These are phyloP conservation scores for Nidula microcarpa DNA, from an alignment of 768 basidiomycete species.

Conservation along the genomic window DNA sequence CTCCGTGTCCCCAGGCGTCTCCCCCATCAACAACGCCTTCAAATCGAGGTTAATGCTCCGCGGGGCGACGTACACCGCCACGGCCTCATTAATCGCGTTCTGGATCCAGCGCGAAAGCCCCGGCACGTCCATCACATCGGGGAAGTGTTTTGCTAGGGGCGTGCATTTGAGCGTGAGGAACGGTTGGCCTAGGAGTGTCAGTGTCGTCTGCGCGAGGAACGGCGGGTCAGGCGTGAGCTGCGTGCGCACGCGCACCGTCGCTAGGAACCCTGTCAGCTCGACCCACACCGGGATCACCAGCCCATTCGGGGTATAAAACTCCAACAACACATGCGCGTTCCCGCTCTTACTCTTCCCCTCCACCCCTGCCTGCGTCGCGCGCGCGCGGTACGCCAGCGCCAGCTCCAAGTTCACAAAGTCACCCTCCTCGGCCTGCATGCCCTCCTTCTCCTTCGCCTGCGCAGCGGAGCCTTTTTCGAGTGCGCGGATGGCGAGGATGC, in stretches of 20 bases:
- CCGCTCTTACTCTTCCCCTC: constrained; percentile 39
- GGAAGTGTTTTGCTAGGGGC: constrained; percentile 57
- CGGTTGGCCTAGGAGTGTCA: constrained; percentile 73
- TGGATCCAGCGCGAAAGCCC: constrained; percentile 68
- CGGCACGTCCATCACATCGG: constrained; percentile 79
- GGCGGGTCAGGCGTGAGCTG: constrained; percentile 74
- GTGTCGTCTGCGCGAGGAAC: constrained; percentile 41
- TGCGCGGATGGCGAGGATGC: constrained; percentile 65
- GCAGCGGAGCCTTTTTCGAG: constrained; percentile 21
- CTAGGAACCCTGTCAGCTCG: constrained; percentile 63
- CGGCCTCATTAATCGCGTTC: constrained; percentile 58
- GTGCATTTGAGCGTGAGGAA: constrained; percentile 61
- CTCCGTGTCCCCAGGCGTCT: constrained; percentile 61
- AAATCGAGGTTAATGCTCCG: constrained; percentile 69
- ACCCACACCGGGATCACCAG: constrained; percentile 65
- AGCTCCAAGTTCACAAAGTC: constrained; percentile 67
- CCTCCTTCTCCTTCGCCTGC: constrained; percentile 16
- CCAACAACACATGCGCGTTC: constrained; percentile 63
- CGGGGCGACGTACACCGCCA: constrained; percentile 65
- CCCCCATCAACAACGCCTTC: constrained; percentile 57
- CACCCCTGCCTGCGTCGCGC: constrained; percentile 33
- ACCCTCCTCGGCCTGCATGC: constrained; percentile 33
- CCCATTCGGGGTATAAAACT: constrained; percentile 56
- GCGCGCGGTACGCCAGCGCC: constrained; percentile 63
- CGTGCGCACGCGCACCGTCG: constrained; percentile 61